Base-by-base conservation (phyloP, 1,284 basidiomycete species). In the Naganishia sp. region DNA sequence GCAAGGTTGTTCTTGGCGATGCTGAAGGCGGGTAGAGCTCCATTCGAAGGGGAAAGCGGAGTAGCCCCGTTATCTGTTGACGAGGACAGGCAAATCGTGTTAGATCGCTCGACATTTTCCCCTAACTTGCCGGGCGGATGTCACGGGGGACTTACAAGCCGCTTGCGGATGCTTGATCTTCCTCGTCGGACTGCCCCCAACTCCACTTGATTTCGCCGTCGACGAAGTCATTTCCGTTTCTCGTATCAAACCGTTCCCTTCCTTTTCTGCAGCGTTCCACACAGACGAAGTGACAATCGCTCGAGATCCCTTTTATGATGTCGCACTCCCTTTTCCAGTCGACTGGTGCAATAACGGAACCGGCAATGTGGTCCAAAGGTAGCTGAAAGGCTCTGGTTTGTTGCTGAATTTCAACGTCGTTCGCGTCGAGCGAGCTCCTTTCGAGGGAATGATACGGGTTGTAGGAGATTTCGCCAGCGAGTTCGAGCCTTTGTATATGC, bases 121-220 rank as follows among this genome's bases (percentile, higher is more conserved):
- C 58, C n/a, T 18, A 32, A 23, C 6, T 28, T 6, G 47, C 47
- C 11, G 43, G 35, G 54, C 7, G 35, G 7, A 39, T 39, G 35
- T 39, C 35, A 13, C 7, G 35, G 25, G 42, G 17, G 23, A 75
- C 78, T 73, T 55, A 79, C 78, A 79, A 45, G 72, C 70, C 23
- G 72, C 69, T 61, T 80, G 78, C 11, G 78, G 78, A 74, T 80
- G 78, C 50, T 75, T 73, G 41, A 80, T 80, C 57, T 77, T 65
- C 58, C 64, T 61, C n/a, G 42, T 63, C 6, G 67, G 67, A 58
- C 67, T 68, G 13, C 42, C 50, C 21, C 35, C 50, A 2, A 51
- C 32, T 39, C 58, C 58, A 28, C 39, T 39, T n/a, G 58, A 21
- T 47, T 51, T 61, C 25, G 58, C 49, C 18, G 57, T 61, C 15